Evolutionary conservation across 2,329 filamentous ascomycete genomes (phyloP).

Genomic region (Parastagonospora nodorum): DNA sequence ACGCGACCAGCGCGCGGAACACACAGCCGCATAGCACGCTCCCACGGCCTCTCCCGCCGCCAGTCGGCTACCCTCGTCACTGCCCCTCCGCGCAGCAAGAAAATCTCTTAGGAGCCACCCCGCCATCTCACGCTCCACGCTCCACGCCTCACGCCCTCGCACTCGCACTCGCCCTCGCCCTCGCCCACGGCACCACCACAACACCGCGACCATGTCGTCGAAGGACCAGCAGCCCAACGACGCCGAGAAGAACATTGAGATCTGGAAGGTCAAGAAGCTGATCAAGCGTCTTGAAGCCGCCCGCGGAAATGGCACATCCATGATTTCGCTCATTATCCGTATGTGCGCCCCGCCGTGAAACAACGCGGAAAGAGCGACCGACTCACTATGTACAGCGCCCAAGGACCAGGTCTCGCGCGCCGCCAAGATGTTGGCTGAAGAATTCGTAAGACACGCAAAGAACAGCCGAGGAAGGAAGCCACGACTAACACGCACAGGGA

Average conservation of each 20-base stretch:
- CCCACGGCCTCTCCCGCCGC: constrained; percentile 16
- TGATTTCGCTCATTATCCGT: constrained; percentile 99
- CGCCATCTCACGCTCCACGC: constrained; percentile 1
- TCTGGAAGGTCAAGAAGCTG: constrained; percentile 99
- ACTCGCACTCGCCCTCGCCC: constrained; percentile 6
- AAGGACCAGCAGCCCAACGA: constrained; percentile 71
- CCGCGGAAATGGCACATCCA: constrained; percentile 97
- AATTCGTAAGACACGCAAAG: constrained; percentile 73
- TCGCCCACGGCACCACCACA: constrained; percentile 14
- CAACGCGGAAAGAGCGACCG: constrained; percentile 3
- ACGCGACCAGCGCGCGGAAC: constrained; percentile 4
- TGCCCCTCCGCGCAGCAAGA: constrained; percentile 21
- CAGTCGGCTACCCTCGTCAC: constrained; percentile 18
- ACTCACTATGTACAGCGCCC: constrained; percentile 66
- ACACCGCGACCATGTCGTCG: constrained; percentile 44
- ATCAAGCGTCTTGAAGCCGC: constrained; percentile 98
- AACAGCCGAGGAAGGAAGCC: neutral
- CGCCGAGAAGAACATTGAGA: constrained; percentile 95
- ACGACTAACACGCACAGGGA: constrained; percentile 61
- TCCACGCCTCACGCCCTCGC: too few species aligned
- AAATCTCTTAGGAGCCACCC: constrained; percentile 21
- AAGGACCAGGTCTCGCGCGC: constrained; percentile 97
- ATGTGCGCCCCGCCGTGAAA: constrained; percentile 47
- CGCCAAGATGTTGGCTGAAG: constrained; percentile 99
- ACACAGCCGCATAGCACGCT: constrained; percentile 11